These are phyloP conservation scores for Polygonum maritimum DNA, from an alignment of 148 eudicot genomes.

Conservation along the genomic window DNA sequence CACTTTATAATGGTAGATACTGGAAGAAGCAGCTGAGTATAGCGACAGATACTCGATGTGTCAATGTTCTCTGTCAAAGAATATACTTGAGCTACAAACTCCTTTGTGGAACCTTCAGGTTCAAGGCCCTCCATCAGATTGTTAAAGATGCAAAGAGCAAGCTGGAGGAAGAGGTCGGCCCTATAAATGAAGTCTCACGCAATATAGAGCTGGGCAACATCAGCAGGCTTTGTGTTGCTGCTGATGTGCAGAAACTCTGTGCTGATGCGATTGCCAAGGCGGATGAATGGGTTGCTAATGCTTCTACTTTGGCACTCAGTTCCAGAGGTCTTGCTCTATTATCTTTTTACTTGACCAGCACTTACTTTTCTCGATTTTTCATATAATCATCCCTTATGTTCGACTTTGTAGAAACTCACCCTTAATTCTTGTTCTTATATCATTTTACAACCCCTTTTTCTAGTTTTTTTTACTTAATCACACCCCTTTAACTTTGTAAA, in stretches of 20 bases:
- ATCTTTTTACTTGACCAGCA: slow-evolving; percentile 6
- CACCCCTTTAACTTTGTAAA: too few species aligned
- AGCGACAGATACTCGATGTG: slow-evolving; percentile 82
- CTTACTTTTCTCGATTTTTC: neutral
- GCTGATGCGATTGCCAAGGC: slow-evolving; percentile 67
- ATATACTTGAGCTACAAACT: slow-evolving; percentile 73
- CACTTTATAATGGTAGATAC: slow-evolving; percentile 33
- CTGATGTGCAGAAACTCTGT: slow-evolving; percentile 74
- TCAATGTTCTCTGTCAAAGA: slow-evolving; percentile 71
- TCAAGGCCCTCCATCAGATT: slow-evolving; percentile 65
- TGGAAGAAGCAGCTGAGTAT: slow-evolving; percentile 83
- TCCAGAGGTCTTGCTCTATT: slow-evolving; percentile 32
- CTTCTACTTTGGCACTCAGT: slow-evolving; percentile 24
- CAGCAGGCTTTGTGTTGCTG: slow-evolving; percentile 68
- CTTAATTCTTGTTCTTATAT: too few species aligned
- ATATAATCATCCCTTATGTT: too few species aligned
- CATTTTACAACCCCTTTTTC: too few species aligned
- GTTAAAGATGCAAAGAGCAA: slow-evolving; percentile 55
- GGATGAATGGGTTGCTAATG: slow-evolving; percentile 50
- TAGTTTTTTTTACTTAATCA: too few species aligned
- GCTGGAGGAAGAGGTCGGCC: slow-evolving; percentile 82
- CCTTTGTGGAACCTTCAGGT: slow-evolving; percentile 62
- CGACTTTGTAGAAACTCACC: too few species aligned
- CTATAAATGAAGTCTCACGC: slow-evolving; percentile 50
- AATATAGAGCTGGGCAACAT: slow-evolving; percentile 74